These are phyloP conservation scores for Dendrobium catenatum DNA, from an alignment of 106 monocot species.

Conservation along the genomic window DNA sequence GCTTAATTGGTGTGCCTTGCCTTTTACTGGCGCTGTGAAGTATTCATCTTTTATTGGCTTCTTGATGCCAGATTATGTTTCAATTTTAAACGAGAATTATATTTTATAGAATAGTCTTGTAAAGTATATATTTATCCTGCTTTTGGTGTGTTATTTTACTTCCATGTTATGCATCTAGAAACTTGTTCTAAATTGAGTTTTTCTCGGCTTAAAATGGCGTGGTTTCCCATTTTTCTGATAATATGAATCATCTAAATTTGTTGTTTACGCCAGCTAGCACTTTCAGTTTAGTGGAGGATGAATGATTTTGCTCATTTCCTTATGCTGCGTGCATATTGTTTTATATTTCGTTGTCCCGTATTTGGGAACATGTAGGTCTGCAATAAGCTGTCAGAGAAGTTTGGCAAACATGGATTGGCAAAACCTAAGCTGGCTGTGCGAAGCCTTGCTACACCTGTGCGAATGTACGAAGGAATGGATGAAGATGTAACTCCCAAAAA, in stretches of 20 bases:
- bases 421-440: constrained; percentile 80
- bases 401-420: constrained; percentile 84
- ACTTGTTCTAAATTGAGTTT: background rate
- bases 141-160: background rate
- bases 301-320: background rate
- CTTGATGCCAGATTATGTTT: background rate
- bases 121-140: background rate
- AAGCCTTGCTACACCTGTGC: constrained; percentile 74
- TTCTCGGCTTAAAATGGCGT: background rate
- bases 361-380: constrained; percentile 49
- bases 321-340: background rate
- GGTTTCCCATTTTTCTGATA: background rate
- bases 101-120: background rate
- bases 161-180: background rate
- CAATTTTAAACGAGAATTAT: background rate
- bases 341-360: background rate
- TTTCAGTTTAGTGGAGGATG: background rate
- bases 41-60: background rate
- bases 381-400: constrained; percentile 68
- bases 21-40: background rate
- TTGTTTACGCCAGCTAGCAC: background rate
- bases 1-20: background rate
- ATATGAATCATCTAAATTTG: background rate
- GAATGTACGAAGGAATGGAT: constrained; percentile 99
- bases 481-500: constrained; percentile 63